Evolutionary conservation across 164 flowering plant genomes (phyloP), one percentile per base, ranked within the genome.

Genomic region (Echeveria elegans): DNA sequence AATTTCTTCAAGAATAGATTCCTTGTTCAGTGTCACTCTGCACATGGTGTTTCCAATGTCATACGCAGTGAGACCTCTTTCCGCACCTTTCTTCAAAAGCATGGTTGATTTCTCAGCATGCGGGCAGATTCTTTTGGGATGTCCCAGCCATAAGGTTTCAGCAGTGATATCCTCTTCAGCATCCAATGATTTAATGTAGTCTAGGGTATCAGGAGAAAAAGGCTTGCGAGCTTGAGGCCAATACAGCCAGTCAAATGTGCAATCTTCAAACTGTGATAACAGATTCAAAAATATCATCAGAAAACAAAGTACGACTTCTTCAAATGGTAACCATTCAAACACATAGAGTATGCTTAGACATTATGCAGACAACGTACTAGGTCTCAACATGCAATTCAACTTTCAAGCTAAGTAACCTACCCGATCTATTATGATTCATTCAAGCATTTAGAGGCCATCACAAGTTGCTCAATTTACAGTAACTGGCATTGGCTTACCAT

Each of bases 221-320:
- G 86, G 86, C 52, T 75, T 56, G 16, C 77, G 74, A 68, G 83
- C 82, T 76, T 84, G 88, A 0, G 86, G 84, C 88, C 88, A 84
- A 65, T 84, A 84, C 6, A 84, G 83, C 88, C 88, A 84, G 24
- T 84, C 88, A n/a, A 84, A 84, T 32, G 88, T 82, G 78, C 82
- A 79, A 66, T 84, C 88, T 72, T 84, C 86, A 63, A 84, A 82
- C 88, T 84, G 79, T 64, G 72, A 29, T 24, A 72, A 66, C 8
- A 36, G 14, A 36, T 41, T 19, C 53, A 11, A 61, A 36, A 68
- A 60, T 18, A 32, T 5, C 32, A 56, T 63, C 6, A 32, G 65
- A 34, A 5, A 12, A 45, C n/a, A 43, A 16, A n/a, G n/a, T n/a
- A n/a, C n/a, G n/a, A n/a, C n/a, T n/a, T n/a, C n/a, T n/a, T n/a